These are phyloP conservation scores for Lachnellula suecica DNA, from an alignment of 2,329 filamentous ascomycete genomes.

Conservation along the genomic window DNA sequence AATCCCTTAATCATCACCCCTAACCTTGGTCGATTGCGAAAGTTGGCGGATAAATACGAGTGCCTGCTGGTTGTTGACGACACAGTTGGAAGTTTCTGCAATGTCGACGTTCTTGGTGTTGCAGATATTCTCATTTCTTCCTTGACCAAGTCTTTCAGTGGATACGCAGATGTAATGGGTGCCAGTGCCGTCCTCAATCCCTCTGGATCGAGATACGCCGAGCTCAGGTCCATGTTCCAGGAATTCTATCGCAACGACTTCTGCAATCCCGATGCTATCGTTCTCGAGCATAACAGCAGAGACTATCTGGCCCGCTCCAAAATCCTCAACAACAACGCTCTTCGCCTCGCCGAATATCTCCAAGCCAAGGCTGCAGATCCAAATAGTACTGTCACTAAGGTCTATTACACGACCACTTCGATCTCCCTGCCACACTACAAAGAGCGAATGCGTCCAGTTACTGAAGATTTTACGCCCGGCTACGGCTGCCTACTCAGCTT, in stretches of 20 bases:
- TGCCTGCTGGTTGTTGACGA: conserved; percentile 37
- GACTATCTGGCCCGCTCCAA: conserved; percentile 41
- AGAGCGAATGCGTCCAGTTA: conserved; percentile 25
- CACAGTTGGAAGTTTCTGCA: conserved; percentile 36
- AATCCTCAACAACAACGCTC: conserved; percentile 44
- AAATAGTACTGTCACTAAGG: conserved; percentile 34
- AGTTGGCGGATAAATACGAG: conserved; percentile 38
- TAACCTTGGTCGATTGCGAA: conserved; percentile 39
- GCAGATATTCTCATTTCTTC: conserved; percentile 52
- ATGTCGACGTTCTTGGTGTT: conserved; percentile 44
- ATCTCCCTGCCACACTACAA: conserved; percentile 25
- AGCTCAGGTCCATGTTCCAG: conserved; percentile 34
- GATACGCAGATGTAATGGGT: conserved; percentile 54
- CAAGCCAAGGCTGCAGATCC: conserved; percentile 25
- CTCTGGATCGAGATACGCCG: conserved; percentile 39
- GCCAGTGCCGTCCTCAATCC: conserved; percentile 52
- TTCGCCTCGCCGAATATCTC: conserved; percentile 38
- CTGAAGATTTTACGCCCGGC: conserved; percentile 49
- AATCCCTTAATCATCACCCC: conserved; percentile 45
- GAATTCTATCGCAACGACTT: conserved; percentile 43
- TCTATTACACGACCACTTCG: conserved; percentile 44
- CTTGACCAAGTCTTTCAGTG: conserved; percentile 59
- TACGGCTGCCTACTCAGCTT: conserved; percentile 55
- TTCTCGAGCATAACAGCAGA: conserved; percentile 44
- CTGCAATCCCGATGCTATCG: conserved; percentile 45